Base-by-base conservation (phyloP, 148 eudicot genomes). In the Silene conica region DNA sequence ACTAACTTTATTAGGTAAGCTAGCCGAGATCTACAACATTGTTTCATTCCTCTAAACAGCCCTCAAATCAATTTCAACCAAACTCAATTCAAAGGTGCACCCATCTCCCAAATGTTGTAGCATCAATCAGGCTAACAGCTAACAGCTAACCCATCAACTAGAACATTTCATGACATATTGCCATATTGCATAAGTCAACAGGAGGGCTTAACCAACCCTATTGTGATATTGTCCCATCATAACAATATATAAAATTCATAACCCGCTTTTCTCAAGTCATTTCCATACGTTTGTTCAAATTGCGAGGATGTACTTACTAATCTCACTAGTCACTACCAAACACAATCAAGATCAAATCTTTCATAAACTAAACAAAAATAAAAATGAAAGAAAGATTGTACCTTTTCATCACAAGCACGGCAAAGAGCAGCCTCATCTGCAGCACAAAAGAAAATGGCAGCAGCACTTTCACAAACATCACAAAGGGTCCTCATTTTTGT, bases 361-460 rank as follows among this genome's bases (percentile, higher is more conserved):
- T 22, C 23, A 28, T 22, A 60, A 60, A 62, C 22, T 14, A 41
- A 61, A 15, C 52, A 14, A 6, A 19, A 70, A 50, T 21, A 14
- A 0, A 6, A 10, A 43, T 9, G 8, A 28, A 69, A 12, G 22
- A 66, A 73, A 38, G 57, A n/a, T 18, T 3, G 16, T 63, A 94
- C 98, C 93, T 94, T 88, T 41, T 94, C 87, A 82, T 94, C 98
- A 72, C 98, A 94, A 70, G 96, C 77, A 76, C 83, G 92, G 79
- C 98, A 94, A 14, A 94, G 97, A 71, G 98, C 93, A 67, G 98
- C 98, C 80, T 94, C 98, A 70, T 94, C 98, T 5, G 98, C 98
- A 58, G 98, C 98, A 76, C 98, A 94, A 79, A 94, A 94, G 68
- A 87, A 77, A 52, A 87, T 86, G 26, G 97, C 98, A 31, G 93